Percentiles rank a stretch among this genome's conserved stretches.
These are phyloP conservation scores for Exserohilum rostratum DNA, from an alignment of 2,329 filamentous ascomycete genomes.

Conservation along the genomic window DNA sequence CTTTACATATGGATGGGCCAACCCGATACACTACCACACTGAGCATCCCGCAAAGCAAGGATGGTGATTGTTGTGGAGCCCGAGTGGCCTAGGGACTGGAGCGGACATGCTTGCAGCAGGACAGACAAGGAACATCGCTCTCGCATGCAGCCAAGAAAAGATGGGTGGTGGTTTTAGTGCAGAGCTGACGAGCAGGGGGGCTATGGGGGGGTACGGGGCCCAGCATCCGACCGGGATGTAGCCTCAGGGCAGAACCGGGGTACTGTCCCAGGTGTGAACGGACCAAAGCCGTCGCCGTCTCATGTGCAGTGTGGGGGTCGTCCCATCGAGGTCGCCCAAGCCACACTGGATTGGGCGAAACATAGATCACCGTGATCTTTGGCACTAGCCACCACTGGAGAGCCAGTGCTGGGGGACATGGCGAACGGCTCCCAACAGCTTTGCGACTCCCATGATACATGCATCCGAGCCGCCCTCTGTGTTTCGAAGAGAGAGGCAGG, in stretches of 20 bases:
- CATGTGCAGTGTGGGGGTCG: conserved; percentile 44
- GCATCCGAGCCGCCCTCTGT: neutral
- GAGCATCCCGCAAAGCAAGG: conserved; percentile 42
- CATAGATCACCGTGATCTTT: conserved; percentile 11
- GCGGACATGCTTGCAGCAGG: conserved; percentile 42
- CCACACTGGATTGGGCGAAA: conserved; percentile 32
- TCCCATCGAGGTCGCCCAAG: conserved; percentile 31
- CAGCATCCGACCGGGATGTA: conserved; percentile 37
- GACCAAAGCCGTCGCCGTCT: conserved; percentile 40
- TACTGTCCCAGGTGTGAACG: conserved; percentile 34
- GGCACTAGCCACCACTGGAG: conserved; percentile 17
- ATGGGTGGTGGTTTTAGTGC: conserved; percentile 42
- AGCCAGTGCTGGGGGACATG: conserved; percentile 1
- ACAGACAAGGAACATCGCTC: conserved; percentile 38
- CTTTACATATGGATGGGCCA: conserved; percentile 44
- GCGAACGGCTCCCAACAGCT: neutral
- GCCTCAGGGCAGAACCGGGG: conserved; percentile 36
- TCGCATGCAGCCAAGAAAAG: conserved; percentile 44
- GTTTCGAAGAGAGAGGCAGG: neutral
- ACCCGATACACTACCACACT: conserved; percentile 29
- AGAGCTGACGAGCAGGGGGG: conserved; percentile 32
- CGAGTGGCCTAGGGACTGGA: conserved; percentile 36
- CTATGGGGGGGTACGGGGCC: conserved; percentile 28
- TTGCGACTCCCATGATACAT: neutral
- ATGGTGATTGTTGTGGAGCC: conserved; percentile 43